Conservation (phyloP, 2,329 filamentous ascomycete genomes). For the Cordyceps militaris region DNA sequence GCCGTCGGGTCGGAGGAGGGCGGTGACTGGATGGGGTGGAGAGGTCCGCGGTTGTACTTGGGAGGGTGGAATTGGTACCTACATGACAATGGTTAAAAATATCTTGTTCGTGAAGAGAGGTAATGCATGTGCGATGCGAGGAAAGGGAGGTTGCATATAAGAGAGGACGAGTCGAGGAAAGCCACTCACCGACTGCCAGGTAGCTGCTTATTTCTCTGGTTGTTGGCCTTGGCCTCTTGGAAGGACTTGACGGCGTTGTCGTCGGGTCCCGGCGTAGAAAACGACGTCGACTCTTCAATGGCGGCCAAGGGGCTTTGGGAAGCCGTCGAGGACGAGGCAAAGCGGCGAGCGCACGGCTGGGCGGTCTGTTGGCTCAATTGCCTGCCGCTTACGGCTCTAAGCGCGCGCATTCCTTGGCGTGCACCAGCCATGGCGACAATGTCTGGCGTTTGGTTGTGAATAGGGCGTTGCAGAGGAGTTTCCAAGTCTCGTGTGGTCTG, state of each 20-base stretch:
- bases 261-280: slow-evolving; percentile 35
- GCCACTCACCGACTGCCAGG: slow-evolving; percentile 39
- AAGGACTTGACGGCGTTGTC: slow-evolving; percentile 33
- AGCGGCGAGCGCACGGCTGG: slow-evolving; percentile 29
- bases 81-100: background rate
- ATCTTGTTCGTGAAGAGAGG: background rate
- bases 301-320: slow-evolving; percentile 34
- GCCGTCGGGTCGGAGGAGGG: slow-evolving; percentile 78
- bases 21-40: slow-evolving; percentile 91
- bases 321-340: slow-evolving; percentile 39
- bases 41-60: slow-evolving; percentile 87
- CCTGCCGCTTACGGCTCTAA: slow-evolving; percentile 25
- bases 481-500: background rate
- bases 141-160: background rate
- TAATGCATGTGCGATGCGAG: background rate
- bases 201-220: slow-evolving; percentile 31
- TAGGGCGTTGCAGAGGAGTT: background rate
- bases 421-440: slow-evolving; percentile 32
- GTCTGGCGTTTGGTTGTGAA: slow-evolving; percentile 9
- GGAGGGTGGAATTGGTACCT: slow-evolving; percentile 95
- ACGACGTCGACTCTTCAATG: slow-evolving; percentile 45
- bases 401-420: slow-evolving; percentile 33
- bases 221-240: slow-evolving; percentile 30
- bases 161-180: background rate
- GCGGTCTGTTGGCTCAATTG: slow-evolving; percentile 21